phyloP scores from a whole-genome alignment of 192 early-diverging fungal genomes.

The Linnemannia elongata region DNA sequence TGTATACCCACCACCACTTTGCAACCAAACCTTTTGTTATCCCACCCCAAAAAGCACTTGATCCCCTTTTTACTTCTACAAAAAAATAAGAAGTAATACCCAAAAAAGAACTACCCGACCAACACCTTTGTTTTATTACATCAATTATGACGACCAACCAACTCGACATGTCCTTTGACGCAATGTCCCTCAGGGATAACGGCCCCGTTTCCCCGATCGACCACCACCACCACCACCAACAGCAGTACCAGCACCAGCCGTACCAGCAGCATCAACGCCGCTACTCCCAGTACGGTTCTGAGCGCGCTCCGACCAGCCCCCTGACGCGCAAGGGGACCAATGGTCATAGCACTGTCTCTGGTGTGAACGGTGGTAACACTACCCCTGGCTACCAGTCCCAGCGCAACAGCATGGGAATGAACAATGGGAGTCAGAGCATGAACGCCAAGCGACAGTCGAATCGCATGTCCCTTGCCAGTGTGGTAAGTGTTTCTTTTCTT shows the following conservation, averaged over 20 bases:
- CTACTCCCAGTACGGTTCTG: conserved; percentile 53
- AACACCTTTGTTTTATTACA: conserved; percentile 1
- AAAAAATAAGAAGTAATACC: neutral
- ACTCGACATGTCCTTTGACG: conserved; percentile 56
- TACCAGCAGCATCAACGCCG: conserved; percentile 45
- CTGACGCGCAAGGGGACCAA: conserved; percentile 45
- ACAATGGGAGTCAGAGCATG: conserved; percentile 35
- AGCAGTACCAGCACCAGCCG: conserved; percentile 6
- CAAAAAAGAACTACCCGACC: neutral
- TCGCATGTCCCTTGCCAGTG: conserved; percentile 49
- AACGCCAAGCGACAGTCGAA: conserved; percentile 44
- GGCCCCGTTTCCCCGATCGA: conserved; percentile 47
- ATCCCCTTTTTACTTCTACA: neutral
- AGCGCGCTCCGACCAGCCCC: conserved; percentile 44
- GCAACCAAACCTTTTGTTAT: no score
- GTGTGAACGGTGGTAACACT: neutral
- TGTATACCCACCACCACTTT: conserved; percentile 7
- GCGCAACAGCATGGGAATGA: conserved; percentile 47
- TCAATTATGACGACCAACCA: conserved; percentile 46
- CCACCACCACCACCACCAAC: conserved; percentile 21
- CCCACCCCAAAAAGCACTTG: no score
- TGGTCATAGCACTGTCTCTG: conserved; percentile 1
- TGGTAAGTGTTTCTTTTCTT: conserved; percentile 43
- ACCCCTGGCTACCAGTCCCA: conserved; percentile 40
- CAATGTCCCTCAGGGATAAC: conserved; percentile 51